Percentiles rank a stretch among this genome's conserved stretches.
Evolutionary conservation across 768 basidiomycete species (phyloP).

Genomic region (Epithele typhae): DNA sequence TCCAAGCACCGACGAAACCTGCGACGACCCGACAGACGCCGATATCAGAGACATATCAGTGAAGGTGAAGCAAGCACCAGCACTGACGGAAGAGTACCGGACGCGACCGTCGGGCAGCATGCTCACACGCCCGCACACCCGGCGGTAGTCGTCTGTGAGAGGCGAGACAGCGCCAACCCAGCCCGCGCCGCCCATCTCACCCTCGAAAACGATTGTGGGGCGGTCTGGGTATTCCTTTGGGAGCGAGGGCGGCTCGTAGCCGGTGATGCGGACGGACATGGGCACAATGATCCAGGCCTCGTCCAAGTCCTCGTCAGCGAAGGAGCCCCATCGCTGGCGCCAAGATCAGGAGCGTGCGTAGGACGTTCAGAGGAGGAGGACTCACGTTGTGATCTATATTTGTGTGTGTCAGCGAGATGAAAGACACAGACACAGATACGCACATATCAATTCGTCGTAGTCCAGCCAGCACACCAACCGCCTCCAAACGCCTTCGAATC

Average conservation of each 20-base stretch:
- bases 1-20: background rate
- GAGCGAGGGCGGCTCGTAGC: constrained; percentile 21
- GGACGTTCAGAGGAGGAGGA: no score
- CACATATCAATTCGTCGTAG: constrained; percentile 17
- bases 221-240: constrained; percentile 27
- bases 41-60: no score
- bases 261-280: constrained; percentile 37
- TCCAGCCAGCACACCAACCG: constrained; percentile 24
- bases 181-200: constrained; percentile 37
- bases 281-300: constrained; percentile 55
- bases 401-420: no score
- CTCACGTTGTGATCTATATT: no score
- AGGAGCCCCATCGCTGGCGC: no score
- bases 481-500: constrained; percentile 22
- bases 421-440: constrained; percentile 2
- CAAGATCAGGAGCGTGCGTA: no score
- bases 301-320: constrained; percentile 17
- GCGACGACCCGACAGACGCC: no score
- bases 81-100: constrained; percentile 49
- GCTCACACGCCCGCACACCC: constrained; percentile 39
- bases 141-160: constrained; percentile 30
- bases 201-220: constrained; percentile 49
- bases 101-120: constrained; percentile 46
- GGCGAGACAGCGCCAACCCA: constrained; percentile 6
- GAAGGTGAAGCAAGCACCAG: no score